Evolutionary conservation across 2,329 filamentous ascomycete genomes (phyloP), one percentile per base, ranked within the genome.

Genomic region (Pseudogymnoascus sp.): DNA sequence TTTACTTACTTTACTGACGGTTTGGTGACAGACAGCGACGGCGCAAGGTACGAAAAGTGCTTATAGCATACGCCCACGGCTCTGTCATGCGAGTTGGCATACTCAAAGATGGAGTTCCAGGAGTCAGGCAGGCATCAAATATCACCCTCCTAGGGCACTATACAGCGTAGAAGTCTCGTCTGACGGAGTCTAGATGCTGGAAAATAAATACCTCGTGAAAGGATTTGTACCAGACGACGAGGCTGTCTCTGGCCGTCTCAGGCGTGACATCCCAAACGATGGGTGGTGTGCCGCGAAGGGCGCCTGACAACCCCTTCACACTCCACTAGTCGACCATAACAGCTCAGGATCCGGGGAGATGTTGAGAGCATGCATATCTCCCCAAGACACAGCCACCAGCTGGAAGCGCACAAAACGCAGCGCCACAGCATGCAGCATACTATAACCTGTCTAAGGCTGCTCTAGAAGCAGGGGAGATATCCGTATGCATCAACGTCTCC

Each of bases 221-320:
- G 25, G 25, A 30, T 52, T 52, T 30, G 45, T 52, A 52, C 45
- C 45, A 52, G 45, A 52, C 45, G 45, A 52, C 45, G 45, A 52
- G 45, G 45, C 45, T 52, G 45, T 52, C 45, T 52, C 45, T 52
- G 23, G 42, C 14, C 16, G 23, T 28, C 14, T 49, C 23, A 30
- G 45, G 25, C 45, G 45, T 52, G 45, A 52, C 45, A 52, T 30
- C 45, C n/a, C 25, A 16, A 1, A 30, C 45, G n/a, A 30, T 52
- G 25, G 45, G 45, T 30, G 45, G 45, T 52, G 45, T 52, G 45
- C 45, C 25, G 45, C 45, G 30, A 19, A 16, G 45, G 19, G 45
- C 45, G 45, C 45, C 45, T 52, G 45, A 52, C 45, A 52, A 52
- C 45, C 45, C 23, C 45, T 30, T 52, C 45, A 52, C 25, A 16